Percentiles rank a stretch among this genome's conserved stretches.
These are phyloP conservation scores for Thermoascus crustaceus DNA, from an alignment of 2,329 filamentous ascomycete genomes.

Conservation along the genomic window DNA sequence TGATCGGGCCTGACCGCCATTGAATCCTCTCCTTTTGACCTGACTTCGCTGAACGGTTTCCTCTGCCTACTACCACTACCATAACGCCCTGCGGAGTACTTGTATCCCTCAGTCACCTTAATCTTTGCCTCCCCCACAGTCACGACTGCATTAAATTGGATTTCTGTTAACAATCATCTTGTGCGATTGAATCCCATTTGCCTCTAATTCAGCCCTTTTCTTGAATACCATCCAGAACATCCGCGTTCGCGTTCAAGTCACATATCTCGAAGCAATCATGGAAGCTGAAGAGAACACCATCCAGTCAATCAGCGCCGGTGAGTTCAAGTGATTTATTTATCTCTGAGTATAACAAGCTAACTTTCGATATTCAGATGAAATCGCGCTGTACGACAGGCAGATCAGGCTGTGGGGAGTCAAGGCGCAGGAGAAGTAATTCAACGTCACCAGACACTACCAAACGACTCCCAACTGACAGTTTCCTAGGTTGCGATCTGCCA, in stretches of 20 bases:
- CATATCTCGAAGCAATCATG: constrained; percentile 13
- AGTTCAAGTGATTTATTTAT: constrained; percentile 5
- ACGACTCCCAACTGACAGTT: constrained; percentile 1
- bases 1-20: too few relatives aligned
- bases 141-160: too few relatives aligned
- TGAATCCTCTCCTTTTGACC: too few relatives aligned
- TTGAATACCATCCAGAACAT: background rate
- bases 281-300: constrained; percentile 14
- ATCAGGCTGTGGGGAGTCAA: constrained; percentile 96
- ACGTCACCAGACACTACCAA: background rate
- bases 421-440: constrained; percentile 66
- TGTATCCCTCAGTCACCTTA: too few relatives aligned
- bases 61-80: too few relatives aligned
- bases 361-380: constrained; percentile 84
- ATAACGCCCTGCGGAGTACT: too few relatives aligned
- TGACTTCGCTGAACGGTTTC: too few relatives aligned
- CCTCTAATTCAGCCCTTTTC: background rate
- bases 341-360: too few relatives aligned
- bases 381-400: constrained; percentile 93
- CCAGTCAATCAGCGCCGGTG: constrained; percentile 29
- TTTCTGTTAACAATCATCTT: too few relatives aligned
- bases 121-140: too few relatives aligned
- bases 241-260: background rate
- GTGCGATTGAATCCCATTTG: too few relatives aligned
- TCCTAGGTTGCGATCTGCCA: constrained; percentile 70